Conservation (phyloP, 1,284 basidiomycete species). For the Apiotrichum porosum region DNA sequence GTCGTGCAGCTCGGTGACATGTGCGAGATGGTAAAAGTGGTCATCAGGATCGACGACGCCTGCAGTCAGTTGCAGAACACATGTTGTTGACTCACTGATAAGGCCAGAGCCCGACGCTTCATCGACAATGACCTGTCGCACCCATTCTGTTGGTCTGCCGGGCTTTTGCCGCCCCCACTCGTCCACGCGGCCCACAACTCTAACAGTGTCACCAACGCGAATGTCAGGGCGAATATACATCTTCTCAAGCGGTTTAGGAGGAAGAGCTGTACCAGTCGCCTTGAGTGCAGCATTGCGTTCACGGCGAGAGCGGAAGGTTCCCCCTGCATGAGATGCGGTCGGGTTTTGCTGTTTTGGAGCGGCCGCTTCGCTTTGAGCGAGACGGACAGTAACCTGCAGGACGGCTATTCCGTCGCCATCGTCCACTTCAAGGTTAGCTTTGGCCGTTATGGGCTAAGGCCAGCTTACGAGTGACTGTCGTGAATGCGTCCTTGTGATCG, state of each 20-base stretch:
- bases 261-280: constrained; percentile 1
- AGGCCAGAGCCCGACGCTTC: constrained; percentile 28
- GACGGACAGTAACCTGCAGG: constrained; percentile 22
- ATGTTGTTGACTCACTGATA: constrained; percentile 22
- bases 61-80: constrained; percentile 5
- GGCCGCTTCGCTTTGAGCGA: constrained; percentile 9
- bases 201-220: constrained; percentile 36
- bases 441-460: background rate
- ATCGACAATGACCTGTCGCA: constrained; percentile 36
- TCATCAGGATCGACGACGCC: constrained; percentile 37
- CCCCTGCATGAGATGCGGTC: too few relatives aligned
- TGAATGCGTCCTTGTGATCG: constrained; percentile 29
- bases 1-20: constrained; percentile 26
- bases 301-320: constrained; percentile 11
- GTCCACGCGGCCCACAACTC: constrained; percentile 35
- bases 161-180: constrained; percentile 25
- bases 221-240: constrained; percentile 30
- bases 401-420: constrained; percentile 37
- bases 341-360: background rate
- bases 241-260: constrained; percentile 1
- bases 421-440: constrained; percentile 27
- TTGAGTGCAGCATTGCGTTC: constrained; percentile 16
- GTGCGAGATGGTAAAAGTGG: constrained; percentile 22
- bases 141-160: constrained; percentile 13
- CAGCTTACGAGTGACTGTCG: constrained; percentile 28